These are phyloP conservation scores for Paecilomyces dactylethromorphus DNA, from an alignment of 2,329 filamentous ascomycete genomes.

Conservation along the genomic window DNA sequence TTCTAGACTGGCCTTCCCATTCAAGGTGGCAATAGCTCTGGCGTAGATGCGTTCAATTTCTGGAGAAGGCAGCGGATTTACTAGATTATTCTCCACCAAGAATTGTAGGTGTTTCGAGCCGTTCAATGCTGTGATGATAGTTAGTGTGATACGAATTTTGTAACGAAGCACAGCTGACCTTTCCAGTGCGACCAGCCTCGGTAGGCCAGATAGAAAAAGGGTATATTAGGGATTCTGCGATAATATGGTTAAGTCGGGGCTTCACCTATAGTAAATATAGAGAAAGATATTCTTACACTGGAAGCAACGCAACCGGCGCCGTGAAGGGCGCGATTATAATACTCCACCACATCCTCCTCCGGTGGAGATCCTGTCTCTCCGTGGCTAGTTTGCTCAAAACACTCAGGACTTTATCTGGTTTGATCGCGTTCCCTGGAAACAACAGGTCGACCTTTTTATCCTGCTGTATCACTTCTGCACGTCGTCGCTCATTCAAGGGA, in stretches of 20 bases:
- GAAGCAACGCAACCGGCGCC: constrained; percentile 74
- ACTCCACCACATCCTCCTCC: constrained; percentile 71
- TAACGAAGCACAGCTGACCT: constrained; percentile 34
- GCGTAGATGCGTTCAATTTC: constrained; percentile 71
- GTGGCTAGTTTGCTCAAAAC: constrained; percentile 67
- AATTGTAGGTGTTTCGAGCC: constrained; percentile 83
- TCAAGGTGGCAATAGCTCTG: constrained; percentile 27
- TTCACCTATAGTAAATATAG: constrained; percentile 1
- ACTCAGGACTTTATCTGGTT: constrained; percentile 54
- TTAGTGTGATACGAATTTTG: constrained; percentile 6
- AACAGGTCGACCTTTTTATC: constrained; percentile 61
- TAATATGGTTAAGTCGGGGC: constrained; percentile 6
- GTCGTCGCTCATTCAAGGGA: constrained; percentile 62
- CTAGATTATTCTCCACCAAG: constrained; percentile 65
- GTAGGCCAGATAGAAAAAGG: constrained; percentile 93
- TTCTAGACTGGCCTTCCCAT: constrained; percentile 19
- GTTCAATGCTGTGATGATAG: constrained; percentile 54
- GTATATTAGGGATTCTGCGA: constrained; percentile 76
- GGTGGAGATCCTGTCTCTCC: constrained; percentile 74
- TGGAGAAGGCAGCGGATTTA: constrained; percentile 59
- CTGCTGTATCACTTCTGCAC: constrained; percentile 57
- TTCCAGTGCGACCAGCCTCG: constrained; percentile 86
- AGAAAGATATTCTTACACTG: constrained; percentile 57
- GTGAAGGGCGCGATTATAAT: constrained; percentile 76
- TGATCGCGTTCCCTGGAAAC: constrained; percentile 67